phyloP scores from a whole-genome alignment of 352 stramenopile species.

The Peronospora farinosa region DNA sequence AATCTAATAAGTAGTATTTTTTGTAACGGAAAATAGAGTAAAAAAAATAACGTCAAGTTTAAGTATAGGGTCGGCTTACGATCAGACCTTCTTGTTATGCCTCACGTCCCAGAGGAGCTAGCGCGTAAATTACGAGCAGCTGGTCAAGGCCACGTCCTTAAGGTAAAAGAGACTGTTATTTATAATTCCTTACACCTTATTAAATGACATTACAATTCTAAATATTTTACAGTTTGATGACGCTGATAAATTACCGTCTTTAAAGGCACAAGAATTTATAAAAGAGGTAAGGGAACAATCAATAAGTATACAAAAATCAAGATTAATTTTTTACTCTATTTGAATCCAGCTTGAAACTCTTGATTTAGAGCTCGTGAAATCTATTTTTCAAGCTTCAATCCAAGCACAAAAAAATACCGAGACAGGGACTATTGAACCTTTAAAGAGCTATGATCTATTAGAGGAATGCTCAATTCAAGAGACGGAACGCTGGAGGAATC shows the following conservation, averaged over 20 bases:
- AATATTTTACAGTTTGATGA: conserved; percentile 74
- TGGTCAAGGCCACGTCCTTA: conserved; percentile 65
- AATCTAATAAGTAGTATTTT: no score
- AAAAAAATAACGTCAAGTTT: no score
- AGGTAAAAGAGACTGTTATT: conserved; percentile 40
- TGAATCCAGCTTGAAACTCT: conserved; percentile 46
- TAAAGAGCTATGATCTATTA: conserved; percentile 59
- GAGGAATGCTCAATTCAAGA: conserved; percentile 38
- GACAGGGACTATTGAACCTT: conserved; percentile 41
- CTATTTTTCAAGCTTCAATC: conserved; percentile 62
- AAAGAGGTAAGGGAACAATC: conserved; percentile 50
- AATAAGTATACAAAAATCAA: conserved; percentile 1
- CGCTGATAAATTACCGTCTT: conserved; percentile 33
- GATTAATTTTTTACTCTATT: background rate
- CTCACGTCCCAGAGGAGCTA: conserved; percentile 26
- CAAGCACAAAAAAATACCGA: conserved; percentile 15
- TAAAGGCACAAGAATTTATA: conserved; percentile 38
- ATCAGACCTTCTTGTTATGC: conserved; percentile 6
- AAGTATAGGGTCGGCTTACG: no score
- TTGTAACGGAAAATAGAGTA: no score
- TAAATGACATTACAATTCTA: no score
- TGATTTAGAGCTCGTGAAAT: conserved; percentile 57
- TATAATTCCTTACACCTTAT: no score
- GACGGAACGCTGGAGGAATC: conserved; percentile 38
- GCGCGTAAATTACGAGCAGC: conserved; percentile 30